These are phyloP conservation scores for Paecilomyces formosus DNA, from an alignment of 2,329 filamentous ascomycete genomes.

Conservation along the genomic window DNA sequence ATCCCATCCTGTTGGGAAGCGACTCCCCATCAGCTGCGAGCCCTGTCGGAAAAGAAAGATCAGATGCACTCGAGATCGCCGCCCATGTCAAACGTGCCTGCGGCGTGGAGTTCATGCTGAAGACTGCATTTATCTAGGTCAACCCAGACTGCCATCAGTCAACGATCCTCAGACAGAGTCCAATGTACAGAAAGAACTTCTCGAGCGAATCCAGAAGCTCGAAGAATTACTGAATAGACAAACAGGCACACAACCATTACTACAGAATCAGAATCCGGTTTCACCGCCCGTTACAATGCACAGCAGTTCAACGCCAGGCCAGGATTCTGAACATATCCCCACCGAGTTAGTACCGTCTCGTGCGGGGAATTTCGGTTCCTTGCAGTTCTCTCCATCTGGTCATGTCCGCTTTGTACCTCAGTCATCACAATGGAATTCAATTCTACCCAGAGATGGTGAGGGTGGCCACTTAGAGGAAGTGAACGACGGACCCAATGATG, in stretches of 20 bases:
- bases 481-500: slow-evolving; percentile 19
- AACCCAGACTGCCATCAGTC: slow-evolving; percentile 22
- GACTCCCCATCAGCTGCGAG: slow-evolving; percentile 33
- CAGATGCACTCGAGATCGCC: slow-evolving; percentile 30
- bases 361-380: slow-evolving; percentile 19
- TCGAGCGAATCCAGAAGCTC: slow-evolving; percentile 27
- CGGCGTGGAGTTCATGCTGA: slow-evolving; percentile 28
- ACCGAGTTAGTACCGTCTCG: slow-evolving; percentile 12
- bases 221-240: slow-evolving; percentile 29
- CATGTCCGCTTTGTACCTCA: slow-evolving; percentile 30
- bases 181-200: slow-evolving; percentile 21
- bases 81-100: slow-evolving; percentile 33
- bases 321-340: slow-evolving; percentile 10
- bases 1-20: slow-evolving; percentile 22
- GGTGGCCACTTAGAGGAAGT: slow-evolving; percentile 18
- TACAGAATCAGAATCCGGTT: slow-evolving; percentile 13
- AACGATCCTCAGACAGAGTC: slow-evolving; percentile 14
- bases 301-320: slow-evolving; percentile 20
- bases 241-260: slow-evolving; percentile 14
- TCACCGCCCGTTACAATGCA: slow-evolving; percentile 18
- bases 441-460: slow-evolving; percentile 17
- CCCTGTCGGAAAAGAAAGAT: slow-evolving; percentile 35
- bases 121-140: slow-evolving; percentile 31
- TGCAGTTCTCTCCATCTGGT: slow-evolving; percentile 24
- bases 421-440: slow-evolving; percentile 23